Conservation (phyloP, 2,329 filamentous ascomycete genomes). For the Aspergillus brunneoviolaceus region DNA sequence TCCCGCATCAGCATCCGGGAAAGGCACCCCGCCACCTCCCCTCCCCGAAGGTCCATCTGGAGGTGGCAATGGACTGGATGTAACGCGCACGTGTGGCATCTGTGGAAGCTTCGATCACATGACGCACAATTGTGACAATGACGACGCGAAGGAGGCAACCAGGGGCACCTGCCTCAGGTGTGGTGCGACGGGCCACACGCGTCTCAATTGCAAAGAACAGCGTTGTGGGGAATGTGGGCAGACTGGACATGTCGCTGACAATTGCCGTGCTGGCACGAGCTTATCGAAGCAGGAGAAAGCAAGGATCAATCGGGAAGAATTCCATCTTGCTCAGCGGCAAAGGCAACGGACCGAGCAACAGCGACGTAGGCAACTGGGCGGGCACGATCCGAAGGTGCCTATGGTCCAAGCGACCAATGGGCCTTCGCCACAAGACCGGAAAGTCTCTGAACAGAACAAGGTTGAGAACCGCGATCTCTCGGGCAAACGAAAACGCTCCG, state of each 20-base stretch:
- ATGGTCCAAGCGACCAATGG: slow-evolving; percentile 33
- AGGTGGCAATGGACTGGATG: slow-evolving; percentile 45
- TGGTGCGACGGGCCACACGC: slow-evolving; percentile 39
- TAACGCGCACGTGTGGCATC: slow-evolving; percentile 42
- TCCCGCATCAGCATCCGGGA: slow-evolving; percentile 28
- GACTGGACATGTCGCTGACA: slow-evolving; percentile 40
- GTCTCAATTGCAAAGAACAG: slow-evolving; percentile 38
- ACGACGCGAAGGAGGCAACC: slow-evolving; percentile 38
- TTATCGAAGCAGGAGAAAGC: slow-evolving; percentile 40
- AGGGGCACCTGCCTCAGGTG: slow-evolving; percentile 47
- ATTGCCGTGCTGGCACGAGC: slow-evolving; percentile 34
- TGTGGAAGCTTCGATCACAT: slow-evolving; percentile 49
- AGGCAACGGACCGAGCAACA: slow-evolving; percentile 40
- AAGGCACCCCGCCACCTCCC: slow-evolving; percentile 24
- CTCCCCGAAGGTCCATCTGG: slow-evolving; percentile 43
- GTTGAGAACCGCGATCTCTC: slow-evolving; percentile 14
- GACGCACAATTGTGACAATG: slow-evolving; percentile 47
- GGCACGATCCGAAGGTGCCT: slow-evolving; percentile 48
- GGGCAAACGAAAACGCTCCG: slow-evolving; percentile 36
- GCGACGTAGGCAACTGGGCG: slow-evolving; percentile 43
- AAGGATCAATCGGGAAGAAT: slow-evolving; percentile 40
- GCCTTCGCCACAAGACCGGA: slow-evolving; percentile 13
- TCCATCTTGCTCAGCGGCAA: slow-evolving; percentile 31
- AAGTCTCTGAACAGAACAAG: slow-evolving; percentile 14
- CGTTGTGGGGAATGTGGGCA: slow-evolving; percentile 47